Conservation (phyloP, 2,329 filamentous ascomycete species). For the Arachnopeziza araneosa region DNA sequence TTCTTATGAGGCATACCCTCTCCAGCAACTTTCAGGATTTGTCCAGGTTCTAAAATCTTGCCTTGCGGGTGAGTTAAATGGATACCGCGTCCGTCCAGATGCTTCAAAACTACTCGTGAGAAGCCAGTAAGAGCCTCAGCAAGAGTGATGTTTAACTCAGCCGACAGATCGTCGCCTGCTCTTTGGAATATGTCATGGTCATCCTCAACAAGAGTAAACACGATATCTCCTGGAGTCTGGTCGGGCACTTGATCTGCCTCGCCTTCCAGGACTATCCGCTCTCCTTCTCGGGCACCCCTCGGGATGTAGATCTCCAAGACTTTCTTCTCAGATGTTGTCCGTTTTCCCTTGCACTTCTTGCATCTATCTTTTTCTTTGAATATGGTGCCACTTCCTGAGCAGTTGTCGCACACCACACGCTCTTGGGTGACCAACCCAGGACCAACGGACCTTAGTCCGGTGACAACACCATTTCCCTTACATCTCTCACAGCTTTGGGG, state of each 20-base stretch:
- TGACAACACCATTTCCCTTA: constrained; percentile 70
- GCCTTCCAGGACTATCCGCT: constrained; percentile 83
- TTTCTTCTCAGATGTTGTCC: constrained; percentile 83
- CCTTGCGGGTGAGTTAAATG: constrained; percentile 73
- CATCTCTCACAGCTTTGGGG: constrained; percentile 77
- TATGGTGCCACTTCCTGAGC: constrained; percentile 76
- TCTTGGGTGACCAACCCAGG: constrained; percentile 81
- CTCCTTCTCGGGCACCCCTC: constrained; percentile 77
- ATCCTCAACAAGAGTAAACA: constrained; percentile 81
- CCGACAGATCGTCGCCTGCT: constrained; percentile 76
- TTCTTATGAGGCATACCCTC: constrained; percentile 95
- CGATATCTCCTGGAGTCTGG: constrained; percentile 84
- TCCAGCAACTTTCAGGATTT: constrained; percentile 77
- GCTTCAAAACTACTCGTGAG: constrained; percentile 81
- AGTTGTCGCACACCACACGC: constrained; percentile 73
- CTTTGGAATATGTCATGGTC: constrained; percentile 78
- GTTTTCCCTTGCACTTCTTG: constrained; percentile 96
- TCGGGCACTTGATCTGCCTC: constrained; percentile 92
- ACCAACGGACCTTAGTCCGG: constrained; percentile 76
- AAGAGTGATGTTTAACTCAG: constrained; percentile 74
- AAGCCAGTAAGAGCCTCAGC: constrained; percentile 84
- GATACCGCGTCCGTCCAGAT: constrained; percentile 90
- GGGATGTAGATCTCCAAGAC: constrained; percentile 95
- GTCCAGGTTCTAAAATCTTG: constrained; percentile 74
- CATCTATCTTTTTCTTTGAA: constrained; percentile 97